Evolutionary conservation across 805 yeast genomes (phyloP), one percentile per base, ranked within the genome.

Genomic region (Cyberlindnera veronae): DNA sequence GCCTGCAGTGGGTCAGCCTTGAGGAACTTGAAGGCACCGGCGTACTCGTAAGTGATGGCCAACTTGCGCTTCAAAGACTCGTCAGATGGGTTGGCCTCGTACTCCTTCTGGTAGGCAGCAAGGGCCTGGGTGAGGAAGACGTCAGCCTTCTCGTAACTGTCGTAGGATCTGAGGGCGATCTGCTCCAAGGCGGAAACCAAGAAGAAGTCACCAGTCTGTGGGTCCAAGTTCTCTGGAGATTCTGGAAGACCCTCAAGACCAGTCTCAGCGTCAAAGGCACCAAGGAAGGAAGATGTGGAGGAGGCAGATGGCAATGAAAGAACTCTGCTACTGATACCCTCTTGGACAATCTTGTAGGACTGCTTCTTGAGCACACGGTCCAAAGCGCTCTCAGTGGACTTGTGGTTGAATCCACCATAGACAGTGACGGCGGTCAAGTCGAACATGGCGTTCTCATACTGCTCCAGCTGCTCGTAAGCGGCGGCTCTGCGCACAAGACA

Each of bases 401-500:
- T 79, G 61, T 86, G 85, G 58, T 77, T 77, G 66, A 85, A 81
- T 31, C 93, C 93, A 42, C 93, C 93, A 60, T 80, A 77, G 44
- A 93, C 76, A 36, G 95, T 81, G 54, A 90, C 76, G 3, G 95
- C 89, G 39, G 97, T 90, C 62, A 85, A 76, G 66, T 93, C 99
- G 63, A 82, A 80, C 77, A 88, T 81, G 32, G 99, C 90, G 44
- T 90, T 95, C 33, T 79, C 76, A 64, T 76, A 89, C 49, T 74
- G 69, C 54, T 79, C 95, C 47, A 88, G 64, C 50, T 78, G 76
- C 68, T 93, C 99, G 62, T 84, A 83, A 23, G 97, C 95, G 51
- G 82, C 78, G 24, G 96, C 96, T 66, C 99, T 84, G 67, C 99
- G 87, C 56, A 87, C 69, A 48, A 89, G 71, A 64, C 97, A 93